A percentile compares a stretch with the other conserved stretches of the same genome.
phyloP scores from a whole-genome alignment of 176 grass and related monocot species.

The Ensete glaucum region DNA sequence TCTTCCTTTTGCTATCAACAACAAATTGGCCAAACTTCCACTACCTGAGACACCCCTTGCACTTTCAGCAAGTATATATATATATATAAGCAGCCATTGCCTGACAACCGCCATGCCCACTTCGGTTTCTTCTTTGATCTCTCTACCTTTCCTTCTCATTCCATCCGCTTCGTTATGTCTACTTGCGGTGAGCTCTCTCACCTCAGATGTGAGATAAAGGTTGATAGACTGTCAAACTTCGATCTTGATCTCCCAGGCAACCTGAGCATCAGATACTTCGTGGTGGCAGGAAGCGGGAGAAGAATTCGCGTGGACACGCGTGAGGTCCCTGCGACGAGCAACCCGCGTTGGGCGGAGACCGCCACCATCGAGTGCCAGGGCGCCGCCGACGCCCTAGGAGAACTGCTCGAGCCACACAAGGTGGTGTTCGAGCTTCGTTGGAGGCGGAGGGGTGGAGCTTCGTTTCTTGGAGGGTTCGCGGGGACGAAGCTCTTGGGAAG shows the following conservation, averaged over 20 bases:
- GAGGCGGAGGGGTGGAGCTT: background rate
- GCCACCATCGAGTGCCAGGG: background rate
- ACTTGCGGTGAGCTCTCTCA: slow-evolving; percentile 1
- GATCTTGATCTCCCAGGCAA: background rate
- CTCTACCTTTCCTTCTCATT: background rate
- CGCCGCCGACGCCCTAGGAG: background rate
- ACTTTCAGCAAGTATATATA: background rate
- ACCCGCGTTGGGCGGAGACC: slow-evolving; percentile 27
- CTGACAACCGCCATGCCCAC: background rate
- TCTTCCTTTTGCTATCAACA: background rate
- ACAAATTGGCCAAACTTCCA: background rate
- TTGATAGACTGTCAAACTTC: slow-evolving; percentile 24
- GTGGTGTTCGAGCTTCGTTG: slow-evolving; percentile 22
- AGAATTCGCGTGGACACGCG: slow-evolving; percentile 48
- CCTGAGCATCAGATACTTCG: slow-evolving; percentile 46
- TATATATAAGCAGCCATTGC: background rate
- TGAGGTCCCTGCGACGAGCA: slow-evolving; percentile 30
- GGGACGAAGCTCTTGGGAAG: slow-evolving; percentile 38
- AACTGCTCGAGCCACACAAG: background rate
- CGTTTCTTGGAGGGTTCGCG: background rate
- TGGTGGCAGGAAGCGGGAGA: slow-evolving; percentile 29
- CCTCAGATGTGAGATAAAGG: slow-evolving; percentile 35
- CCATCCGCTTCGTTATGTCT: background rate
- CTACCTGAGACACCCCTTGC: background rate
- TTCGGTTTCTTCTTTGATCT: background rate